A percentile compares a stretch with the other conserved stretches of the same genome.
These are phyloP conservation scores for Tephrocybe sp. DNA, from an alignment of 768 basidiomycete species.

Conservation along the genomic window DNA sequence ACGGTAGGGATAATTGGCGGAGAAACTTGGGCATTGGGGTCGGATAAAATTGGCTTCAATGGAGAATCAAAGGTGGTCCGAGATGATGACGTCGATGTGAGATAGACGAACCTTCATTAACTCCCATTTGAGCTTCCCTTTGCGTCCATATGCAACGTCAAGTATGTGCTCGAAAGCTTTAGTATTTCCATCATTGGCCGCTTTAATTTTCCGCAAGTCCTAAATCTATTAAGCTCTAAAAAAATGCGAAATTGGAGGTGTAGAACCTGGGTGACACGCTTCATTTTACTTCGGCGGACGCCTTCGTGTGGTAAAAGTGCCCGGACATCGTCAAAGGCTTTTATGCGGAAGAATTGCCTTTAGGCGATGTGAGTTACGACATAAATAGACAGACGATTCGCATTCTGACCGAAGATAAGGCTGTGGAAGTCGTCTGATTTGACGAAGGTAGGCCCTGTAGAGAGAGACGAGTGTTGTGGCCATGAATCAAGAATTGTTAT, in stretches of 20 bases:
- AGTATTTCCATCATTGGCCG: conserved; percentile 50
- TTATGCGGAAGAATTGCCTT: conserved; percentile 67
- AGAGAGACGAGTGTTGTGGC: conserved; percentile 26
- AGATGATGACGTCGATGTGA: background rate
- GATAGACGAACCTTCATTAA: conserved; percentile 56
- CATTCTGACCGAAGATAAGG: conserved; percentile 39
- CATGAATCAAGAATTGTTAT: background rate
- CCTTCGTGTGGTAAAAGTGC: conserved; percentile 33
- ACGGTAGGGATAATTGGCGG: conserved; percentile 49
- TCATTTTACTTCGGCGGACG: conserved; percentile 41
- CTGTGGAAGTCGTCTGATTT: conserved; percentile 41
- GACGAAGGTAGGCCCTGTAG: conserved; percentile 42
- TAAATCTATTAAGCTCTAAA: conserved; percentile 24
- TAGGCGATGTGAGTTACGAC: background rate
- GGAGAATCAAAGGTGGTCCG: background rate
- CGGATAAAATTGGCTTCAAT: conserved; percentile 54
- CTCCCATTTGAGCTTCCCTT: conserved; percentile 69
- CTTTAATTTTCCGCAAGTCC: conserved; percentile 53
- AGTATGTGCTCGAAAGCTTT: conserved; percentile 59
- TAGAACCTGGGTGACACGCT: conserved; percentile 52
- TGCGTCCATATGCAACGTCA: conserved; percentile 73
- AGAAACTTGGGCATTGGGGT: conserved; percentile 40
- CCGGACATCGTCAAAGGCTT: conserved; percentile 57
- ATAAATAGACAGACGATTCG: conserved; percentile 1
- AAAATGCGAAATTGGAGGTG: background rate